Evolutionary conservation across 306 rosid species (phyloP), one percentile per base, ranked within the genome.

Genomic region (Trichosanthes truncata): DNA sequence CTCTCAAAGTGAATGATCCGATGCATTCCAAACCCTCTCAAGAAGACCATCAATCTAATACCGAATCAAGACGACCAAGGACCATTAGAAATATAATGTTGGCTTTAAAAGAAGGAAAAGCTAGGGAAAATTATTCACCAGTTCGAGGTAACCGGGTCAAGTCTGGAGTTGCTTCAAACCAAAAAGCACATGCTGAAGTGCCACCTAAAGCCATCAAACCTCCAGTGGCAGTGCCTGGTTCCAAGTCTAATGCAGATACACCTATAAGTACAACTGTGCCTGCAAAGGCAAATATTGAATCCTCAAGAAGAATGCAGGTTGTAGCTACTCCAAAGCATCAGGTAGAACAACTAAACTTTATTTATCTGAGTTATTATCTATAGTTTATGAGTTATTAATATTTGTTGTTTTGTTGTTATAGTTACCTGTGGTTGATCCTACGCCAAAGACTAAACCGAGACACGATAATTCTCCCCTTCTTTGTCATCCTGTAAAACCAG

Each of bases 81-180:
- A 88, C 96, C 82, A 90, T 91, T 65, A 89, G 86, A 80, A 90
- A 89, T 80, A 91, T 96, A 85, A 96, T 96, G 97, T 84, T 87
- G 86, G 92, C 93, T 55, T 61, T 93, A 52, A 96, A 88, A 81
- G 99, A 96, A 78, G 99, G 94, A 78, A 93, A 87, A 79, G 85
- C 45, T 52, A 85, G 99, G 80, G 98, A 93, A 85, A 86, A 86
- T 76, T 81, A 84, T 84, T 96, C 98, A 62, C 99, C 99, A 8
- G 82, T 96, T 92, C 90, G 97, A 81, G 88, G 89, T 66, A 93
- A 67, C 78, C 90, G 88, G n/a, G 29, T 82, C 49, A 96, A 89
- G 85, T 56, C 84, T 40, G 84, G 80, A 52, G 89, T 82, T 80
- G 82, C 83, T 73, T 78, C 93, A 20, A 55, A 85, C 12, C 96